phyloP scores from a whole-genome alignment of 2,329 filamentous ascomycete genomes.

The Aureobasidium uvarum region DNA sequence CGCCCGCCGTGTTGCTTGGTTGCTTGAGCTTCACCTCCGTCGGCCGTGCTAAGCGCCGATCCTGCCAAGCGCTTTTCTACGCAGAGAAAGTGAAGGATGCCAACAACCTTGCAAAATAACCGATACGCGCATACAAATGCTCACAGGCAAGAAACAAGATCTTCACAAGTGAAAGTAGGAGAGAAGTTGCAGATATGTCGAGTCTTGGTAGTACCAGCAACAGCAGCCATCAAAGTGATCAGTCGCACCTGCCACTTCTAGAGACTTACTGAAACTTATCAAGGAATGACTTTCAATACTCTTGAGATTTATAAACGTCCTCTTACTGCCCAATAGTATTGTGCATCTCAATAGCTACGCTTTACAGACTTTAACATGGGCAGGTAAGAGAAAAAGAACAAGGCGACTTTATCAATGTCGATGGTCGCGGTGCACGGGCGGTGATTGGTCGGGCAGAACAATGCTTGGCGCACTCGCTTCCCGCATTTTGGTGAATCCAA shows the following conservation, averaged over 20 bases:
- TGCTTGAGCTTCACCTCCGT: constrained; percentile 9
- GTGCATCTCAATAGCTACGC: too few relatives aligned
- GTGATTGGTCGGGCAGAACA: constrained; percentile 2
- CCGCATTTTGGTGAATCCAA: constrained; percentile 1
- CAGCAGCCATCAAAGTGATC: not conserved
- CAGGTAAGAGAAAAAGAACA: not conserved
- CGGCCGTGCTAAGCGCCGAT: constrained; percentile 14
- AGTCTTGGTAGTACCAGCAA: not conserved
- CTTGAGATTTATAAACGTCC: too few relatives aligned
- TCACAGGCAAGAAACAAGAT: not conserved
- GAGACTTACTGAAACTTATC: too few relatives aligned
- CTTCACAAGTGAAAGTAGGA: not conserved
- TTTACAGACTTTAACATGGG: too few relatives aligned
- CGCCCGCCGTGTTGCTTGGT: constrained; percentile 3
- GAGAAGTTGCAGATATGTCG: not conserved
- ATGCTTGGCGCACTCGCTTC: constrained; percentile 20
- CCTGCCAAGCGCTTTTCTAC: constrained; percentile 5
- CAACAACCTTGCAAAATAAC: not conserved
- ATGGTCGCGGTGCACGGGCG: not conserved
- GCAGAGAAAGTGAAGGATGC: too few relatives aligned
- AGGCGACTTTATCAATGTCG: constrained; percentile 3
- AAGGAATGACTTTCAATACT: too few relatives aligned
- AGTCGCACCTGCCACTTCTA: not conserved
- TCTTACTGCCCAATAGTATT: too few relatives aligned
- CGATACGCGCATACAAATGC: not conserved